Percentiles rank a stretch among this genome's conserved stretches.
phyloP scores from a whole-genome alignment of 116 monocot genomes.

The Iris pallida region DNA sequence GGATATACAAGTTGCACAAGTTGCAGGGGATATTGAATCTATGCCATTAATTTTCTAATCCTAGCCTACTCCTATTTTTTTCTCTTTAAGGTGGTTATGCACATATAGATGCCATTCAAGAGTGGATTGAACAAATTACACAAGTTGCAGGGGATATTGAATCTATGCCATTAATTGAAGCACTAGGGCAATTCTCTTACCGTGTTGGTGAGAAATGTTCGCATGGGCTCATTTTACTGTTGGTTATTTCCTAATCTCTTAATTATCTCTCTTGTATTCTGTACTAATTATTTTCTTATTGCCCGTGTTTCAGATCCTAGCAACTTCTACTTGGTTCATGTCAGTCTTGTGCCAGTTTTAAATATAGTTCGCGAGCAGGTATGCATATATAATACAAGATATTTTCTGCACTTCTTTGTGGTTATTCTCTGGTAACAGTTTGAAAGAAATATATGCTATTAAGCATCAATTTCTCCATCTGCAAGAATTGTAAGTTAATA shows the following conservation, averaged over 20 bases:
- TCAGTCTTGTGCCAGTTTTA: conserved; percentile 91
- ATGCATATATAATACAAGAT: not conserved
- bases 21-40: too few relatives aligned
- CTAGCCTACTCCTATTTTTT: conserved; percentile 1
- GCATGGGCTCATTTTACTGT: not conserved
- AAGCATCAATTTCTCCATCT: too few relatives aligned
- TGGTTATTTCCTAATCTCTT: not conserved
- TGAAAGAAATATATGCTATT: not conserved
- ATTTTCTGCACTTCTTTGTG: not conserved
- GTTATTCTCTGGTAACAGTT: not conserved
- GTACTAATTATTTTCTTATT: not conserved
- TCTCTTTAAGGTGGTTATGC: conserved; percentile 69
- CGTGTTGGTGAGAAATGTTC: conserved; percentile 65
- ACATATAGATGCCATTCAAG: conserved; percentile 87
- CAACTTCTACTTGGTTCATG: conserved; percentile 97
- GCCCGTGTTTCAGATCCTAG: conserved; percentile 56
- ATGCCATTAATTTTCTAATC: too few relatives aligned
- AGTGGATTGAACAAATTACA: conserved; percentile 74
- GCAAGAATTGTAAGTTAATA: not conserved
- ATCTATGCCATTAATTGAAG: conserved; percentile 98
- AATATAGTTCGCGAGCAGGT: conserved; percentile 97
- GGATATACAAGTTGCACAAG: too few relatives aligned
- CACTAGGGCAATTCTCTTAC: conserved; percentile 86
- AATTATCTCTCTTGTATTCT: not conserved
- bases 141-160: conserved; percentile 93